Percentiles rank a stretch among this genome's conserved stretches.
These are phyloP conservation scores for Rosa rugosa DNA, from an alignment of 306 rosid genomes.

Conservation along the genomic window DNA sequence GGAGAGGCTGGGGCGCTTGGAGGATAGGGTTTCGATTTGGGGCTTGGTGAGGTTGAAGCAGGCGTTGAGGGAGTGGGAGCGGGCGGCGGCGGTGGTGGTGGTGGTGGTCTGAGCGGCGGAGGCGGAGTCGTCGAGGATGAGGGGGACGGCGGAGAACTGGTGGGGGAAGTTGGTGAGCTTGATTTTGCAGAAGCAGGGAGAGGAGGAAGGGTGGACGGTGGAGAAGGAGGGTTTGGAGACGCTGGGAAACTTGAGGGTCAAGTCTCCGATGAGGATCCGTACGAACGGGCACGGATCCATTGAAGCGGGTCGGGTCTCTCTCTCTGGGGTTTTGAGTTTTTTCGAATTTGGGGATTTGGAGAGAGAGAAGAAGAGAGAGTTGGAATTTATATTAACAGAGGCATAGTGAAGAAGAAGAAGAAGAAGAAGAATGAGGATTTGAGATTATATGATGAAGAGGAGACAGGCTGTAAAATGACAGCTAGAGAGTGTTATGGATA, in stretches of 20 bases:
- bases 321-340: not conserved
- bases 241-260: slow-evolving; percentile 54
- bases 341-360: not conserved
- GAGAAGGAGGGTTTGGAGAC: slow-evolving; percentile 50
- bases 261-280: slow-evolving; percentile 74
- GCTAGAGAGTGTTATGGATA: not conserved
- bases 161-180: slow-evolving; percentile 41
- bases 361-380: not conserved
- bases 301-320: not conserved
- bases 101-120: not conserved
- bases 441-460: not conserved
- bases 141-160: slow-evolving; percentile 47
- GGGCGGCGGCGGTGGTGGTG: slow-evolving; percentile 6
- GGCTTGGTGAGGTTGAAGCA: slow-evolving; percentile 53
- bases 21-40: slow-evolving; percentile 40
- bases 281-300: slow-evolving; percentile 85
- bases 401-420: not conserved
- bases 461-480: slow-evolving; percentile 14
- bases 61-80: slow-evolving; percentile 49
- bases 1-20: slow-evolving; percentile 25
- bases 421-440: not conserved
- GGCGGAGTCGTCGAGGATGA: slow-evolving; percentile 19
- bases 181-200: slow-evolving; percentile 63
- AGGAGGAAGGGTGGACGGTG: slow-evolving; percentile 52
- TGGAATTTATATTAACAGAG: not conserved